These are phyloP conservation scores for Raphanus raphanistrum DNA, from an alignment of 345 rosid genomes.

Conservation along the genomic window DNA sequence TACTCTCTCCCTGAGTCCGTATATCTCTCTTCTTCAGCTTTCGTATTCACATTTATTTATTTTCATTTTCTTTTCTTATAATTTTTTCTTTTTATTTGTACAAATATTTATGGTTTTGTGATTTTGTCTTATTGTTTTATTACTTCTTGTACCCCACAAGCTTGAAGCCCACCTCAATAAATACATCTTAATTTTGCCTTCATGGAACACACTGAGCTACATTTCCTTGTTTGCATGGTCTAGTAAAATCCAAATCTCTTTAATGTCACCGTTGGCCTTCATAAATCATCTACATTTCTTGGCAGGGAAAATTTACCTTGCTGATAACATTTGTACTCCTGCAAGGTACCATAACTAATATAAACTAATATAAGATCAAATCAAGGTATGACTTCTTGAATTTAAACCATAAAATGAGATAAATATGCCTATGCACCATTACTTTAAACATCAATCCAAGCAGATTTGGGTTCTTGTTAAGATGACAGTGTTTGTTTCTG, in stretches of 20 bases:
- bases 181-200: slow-evolving; percentile 16
- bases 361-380: background rate
- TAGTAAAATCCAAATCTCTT: slow-evolving; percentile 31
- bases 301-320: slow-evolving; percentile 16
- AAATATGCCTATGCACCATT: no score
- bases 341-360: background rate
- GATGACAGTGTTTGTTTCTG: background rate
- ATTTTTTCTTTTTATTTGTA: slow-evolving; percentile 27
- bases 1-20: no score
- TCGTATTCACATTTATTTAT: slow-evolving; percentile 35
- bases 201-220: slow-evolving; percentile 27
- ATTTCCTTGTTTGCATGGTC: slow-evolving; percentile 14
- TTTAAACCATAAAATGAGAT: no score
- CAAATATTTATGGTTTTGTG: slow-evolving; percentile 31
- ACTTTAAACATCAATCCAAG: no score
- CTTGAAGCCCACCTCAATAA: slow-evolving; percentile 34
- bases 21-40: slow-evolving; percentile 24
- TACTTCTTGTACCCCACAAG: slow-evolving; percentile 30
- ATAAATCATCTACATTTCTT: slow-evolving; percentile 39
- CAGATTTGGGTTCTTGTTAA: no score
- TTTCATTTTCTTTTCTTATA: background rate
- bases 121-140: slow-evolving; percentile 37
- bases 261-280: slow-evolving; percentile 32
- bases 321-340: slow-evolving; percentile 12
- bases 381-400: background rate